These are phyloP conservation scores for Sanghuangporus weigelae DNA, from an alignment of 1,284 basidiomycete species.

Conservation along the genomic window DNA sequence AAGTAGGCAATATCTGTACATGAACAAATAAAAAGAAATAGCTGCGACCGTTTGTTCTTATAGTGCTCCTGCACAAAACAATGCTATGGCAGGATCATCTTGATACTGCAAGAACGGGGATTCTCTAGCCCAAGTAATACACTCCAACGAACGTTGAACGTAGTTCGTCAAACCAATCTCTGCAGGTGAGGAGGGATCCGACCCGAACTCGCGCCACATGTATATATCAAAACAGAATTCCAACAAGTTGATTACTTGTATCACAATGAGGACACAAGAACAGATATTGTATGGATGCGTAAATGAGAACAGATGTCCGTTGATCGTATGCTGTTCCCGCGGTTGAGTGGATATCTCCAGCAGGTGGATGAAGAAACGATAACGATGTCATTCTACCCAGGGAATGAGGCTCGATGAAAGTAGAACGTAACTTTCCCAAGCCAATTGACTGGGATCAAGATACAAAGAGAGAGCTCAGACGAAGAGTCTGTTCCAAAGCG, in stretches of 20 bases:
- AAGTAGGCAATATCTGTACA: too few relatives aligned
- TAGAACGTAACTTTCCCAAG: not conserved
- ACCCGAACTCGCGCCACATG: not conserved
- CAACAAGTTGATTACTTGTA: not conserved
- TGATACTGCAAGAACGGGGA: not conserved
- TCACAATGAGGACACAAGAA: not conserved
- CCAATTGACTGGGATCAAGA: slow-evolving; percentile 1
- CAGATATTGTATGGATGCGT: not conserved
- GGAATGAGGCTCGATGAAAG: slow-evolving; percentile 4
- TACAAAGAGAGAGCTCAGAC: not conserved
- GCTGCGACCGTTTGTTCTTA: not conserved
- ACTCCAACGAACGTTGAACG: not conserved
- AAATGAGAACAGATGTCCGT: not conserved
- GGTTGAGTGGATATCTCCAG: not conserved
- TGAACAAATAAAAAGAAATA: too few relatives aligned
- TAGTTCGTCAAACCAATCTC: not conserved
- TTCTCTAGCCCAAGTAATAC: not conserved
- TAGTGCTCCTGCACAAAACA: not conserved
- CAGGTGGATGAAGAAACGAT: not conserved
- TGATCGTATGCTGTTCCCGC: not conserved
- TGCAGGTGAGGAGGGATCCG: not conserved
- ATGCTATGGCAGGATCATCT: not conserved
- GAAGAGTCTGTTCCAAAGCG: not conserved
- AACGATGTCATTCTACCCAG: slow-evolving; percentile 5
- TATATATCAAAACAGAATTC: not conserved